Conservation (phyloP, 2,329 filamentous ascomycete species). For the Calonectria pteridis region DNA sequence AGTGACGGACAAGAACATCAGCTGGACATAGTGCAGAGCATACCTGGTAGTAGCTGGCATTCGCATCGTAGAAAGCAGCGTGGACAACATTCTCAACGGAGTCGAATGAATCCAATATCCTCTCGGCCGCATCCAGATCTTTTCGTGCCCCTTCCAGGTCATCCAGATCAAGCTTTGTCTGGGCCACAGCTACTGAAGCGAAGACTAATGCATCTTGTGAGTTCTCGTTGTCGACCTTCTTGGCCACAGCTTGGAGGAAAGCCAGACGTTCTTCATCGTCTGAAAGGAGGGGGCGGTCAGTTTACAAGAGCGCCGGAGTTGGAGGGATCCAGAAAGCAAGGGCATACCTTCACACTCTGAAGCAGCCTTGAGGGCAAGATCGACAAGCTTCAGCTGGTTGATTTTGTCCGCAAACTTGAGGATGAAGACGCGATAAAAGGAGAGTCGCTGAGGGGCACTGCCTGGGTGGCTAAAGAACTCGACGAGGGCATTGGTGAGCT, state of each 20-base stretch:
- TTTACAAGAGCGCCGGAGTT: slow-evolving; percentile 29
- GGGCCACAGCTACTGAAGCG: slow-evolving; percentile 89
- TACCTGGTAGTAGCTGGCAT: slow-evolving; percentile 92
- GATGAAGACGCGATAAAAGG: slow-evolving; percentile 95
- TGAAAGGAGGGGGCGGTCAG: slow-evolving; percentile 51
- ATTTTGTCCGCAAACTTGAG: slow-evolving; percentile 98
- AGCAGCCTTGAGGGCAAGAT: slow-evolving; percentile 87
- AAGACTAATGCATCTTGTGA: slow-evolving; percentile 97
- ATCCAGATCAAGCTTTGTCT: slow-evolving; percentile 83
- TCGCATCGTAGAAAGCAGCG: slow-evolving; percentile 95
- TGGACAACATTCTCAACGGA: slow-evolving; percentile 96
- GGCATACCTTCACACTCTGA: slow-evolving; percentile 81
- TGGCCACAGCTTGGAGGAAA: slow-evolving; percentile 86
- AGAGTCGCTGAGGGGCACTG: slow-evolving; percentile 86
- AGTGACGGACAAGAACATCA: background rate
- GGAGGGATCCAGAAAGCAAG: background rate
- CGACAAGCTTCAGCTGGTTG: slow-evolving; percentile 97
- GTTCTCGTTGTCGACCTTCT: slow-evolving; percentile 90
- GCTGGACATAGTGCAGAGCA: background rate
- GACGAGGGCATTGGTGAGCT: slow-evolving; percentile 90
- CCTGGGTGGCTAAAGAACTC: slow-evolving; percentile 87
- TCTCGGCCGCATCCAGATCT: slow-evolving; percentile 88
- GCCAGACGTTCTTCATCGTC: slow-evolving; percentile 87
- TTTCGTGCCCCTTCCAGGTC: slow-evolving; percentile 87
- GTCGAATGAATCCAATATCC: slow-evolving; percentile 91